Conservation (phyloP, 352 stramenopile species). For the Pythium insidiosum region DNA sequence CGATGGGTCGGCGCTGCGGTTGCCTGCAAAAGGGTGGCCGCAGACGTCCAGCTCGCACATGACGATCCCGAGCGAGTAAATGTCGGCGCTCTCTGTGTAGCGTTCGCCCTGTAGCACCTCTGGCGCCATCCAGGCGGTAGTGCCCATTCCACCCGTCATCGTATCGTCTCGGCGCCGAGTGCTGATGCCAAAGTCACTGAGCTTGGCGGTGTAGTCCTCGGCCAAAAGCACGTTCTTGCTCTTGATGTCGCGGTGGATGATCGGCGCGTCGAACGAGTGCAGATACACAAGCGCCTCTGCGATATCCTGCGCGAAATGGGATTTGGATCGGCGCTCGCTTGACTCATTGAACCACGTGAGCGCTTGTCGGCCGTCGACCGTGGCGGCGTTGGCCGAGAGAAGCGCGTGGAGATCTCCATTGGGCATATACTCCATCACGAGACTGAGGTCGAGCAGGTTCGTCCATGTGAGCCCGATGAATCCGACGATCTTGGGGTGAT, state of each 20-base stretch:
- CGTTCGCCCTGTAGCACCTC: constrained; percentile 22
- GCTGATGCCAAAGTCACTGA: constrained; percentile 51
- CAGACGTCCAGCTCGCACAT: constrained; percentile 29
- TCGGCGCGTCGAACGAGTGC: constrained; percentile 36
- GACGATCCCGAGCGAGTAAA: constrained; percentile 31
- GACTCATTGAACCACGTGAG: constrained; percentile 27
- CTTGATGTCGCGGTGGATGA: constrained; percentile 50
- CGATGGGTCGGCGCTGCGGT: constrained; percentile 8
- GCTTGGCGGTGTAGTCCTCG: constrained; percentile 27
- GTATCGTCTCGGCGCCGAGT: constrained; percentile 16
- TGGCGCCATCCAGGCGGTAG: constrained; percentile 28
- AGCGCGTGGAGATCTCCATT: constrained; percentile 33
- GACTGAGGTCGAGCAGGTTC: constrained; percentile 31
- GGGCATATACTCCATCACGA: constrained; percentile 39
- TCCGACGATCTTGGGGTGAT: constrained; percentile 40
- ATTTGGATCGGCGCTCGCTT: constrained; percentile 22
- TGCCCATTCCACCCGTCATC: constrained; percentile 26
- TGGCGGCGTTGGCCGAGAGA: constrained; percentile 15
- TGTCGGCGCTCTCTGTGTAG: constrained; percentile 12
- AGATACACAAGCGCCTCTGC: constrained; percentile 39
- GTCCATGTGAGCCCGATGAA: constrained; percentile 48
- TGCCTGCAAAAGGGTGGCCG: constrained; percentile 18
- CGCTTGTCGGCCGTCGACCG: constrained; percentile 6
- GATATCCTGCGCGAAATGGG: constrained; percentile 31
- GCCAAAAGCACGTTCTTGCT: constrained; percentile 35